These are phyloP conservation scores for Xylaria digitata DNA, from an alignment of 2,329 filamentous ascomycete genomes.

Conservation along the genomic window DNA sequence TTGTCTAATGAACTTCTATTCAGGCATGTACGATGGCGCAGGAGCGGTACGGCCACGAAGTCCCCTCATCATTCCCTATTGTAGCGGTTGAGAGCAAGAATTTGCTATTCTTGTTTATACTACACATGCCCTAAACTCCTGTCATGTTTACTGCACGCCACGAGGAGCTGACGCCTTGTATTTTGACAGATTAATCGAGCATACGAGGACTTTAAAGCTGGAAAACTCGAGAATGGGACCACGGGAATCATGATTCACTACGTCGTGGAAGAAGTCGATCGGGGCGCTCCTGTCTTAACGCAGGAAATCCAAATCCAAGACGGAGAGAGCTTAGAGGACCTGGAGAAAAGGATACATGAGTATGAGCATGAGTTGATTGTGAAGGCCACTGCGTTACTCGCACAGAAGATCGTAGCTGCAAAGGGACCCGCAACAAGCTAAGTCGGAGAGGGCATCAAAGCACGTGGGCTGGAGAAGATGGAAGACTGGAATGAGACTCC, in stretches of 20 bases:
- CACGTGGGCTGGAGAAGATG: slow-evolving; percentile 4
- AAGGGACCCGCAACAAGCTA: slow-evolving; percentile 39
- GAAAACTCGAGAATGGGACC: slow-evolving; percentile 67
- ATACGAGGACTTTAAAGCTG: slow-evolving; percentile 68
- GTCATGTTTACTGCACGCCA: neutral
- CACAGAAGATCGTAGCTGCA: slow-evolving; percentile 42
- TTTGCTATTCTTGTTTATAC: neutral
- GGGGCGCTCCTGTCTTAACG: slow-evolving; percentile 72
- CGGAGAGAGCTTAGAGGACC: slow-evolving; percentile 66
- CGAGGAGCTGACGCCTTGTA: slow-evolving; percentile 18
- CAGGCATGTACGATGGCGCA: slow-evolving; percentile 73
- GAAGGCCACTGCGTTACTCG: slow-evolving; percentile 63
- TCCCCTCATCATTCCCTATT: neutral
- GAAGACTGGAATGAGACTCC: slow-evolving; percentile 14
- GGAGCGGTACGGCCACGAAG: slow-evolving; percentile 56
- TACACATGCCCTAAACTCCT: neutral
- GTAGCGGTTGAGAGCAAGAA: neutral
- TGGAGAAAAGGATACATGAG: slow-evolving; percentile 72
- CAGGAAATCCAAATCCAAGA: slow-evolving; percentile 69
- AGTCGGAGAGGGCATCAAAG: slow-evolving; percentile 9
- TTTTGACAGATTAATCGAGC: slow-evolving; percentile 68
- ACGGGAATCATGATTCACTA: slow-evolving; percentile 81
- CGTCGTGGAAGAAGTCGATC: slow-evolving; percentile 76
- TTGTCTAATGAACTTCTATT: slow-evolving; percentile 12
- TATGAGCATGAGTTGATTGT: slow-evolving; percentile 76